phyloP scores from a whole-genome alignment of 441 rosid species.

The Theobroma grandiflorum region DNA sequence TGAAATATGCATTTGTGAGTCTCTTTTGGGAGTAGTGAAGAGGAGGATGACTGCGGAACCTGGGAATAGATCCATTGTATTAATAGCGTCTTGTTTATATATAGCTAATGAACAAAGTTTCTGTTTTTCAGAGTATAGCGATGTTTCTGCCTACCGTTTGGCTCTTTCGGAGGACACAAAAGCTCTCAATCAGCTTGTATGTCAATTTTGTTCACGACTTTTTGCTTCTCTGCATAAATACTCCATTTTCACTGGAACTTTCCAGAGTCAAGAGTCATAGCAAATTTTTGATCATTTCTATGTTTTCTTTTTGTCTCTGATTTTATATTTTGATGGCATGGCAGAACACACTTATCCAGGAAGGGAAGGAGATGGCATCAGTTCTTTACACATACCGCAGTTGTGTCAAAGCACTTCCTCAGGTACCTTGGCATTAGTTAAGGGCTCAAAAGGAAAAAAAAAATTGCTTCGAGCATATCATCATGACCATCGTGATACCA shows the following conservation, averaged over 20 bases:
- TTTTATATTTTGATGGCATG: slow-evolving; percentile 33
- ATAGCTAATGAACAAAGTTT: neutral
- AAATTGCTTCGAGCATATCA: neutral
- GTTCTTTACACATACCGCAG: slow-evolving; percentile 97
- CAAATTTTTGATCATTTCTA: neutral
- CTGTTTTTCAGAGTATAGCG: slow-evolving; percentile 74
- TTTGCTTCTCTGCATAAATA: slow-evolving; percentile 18
- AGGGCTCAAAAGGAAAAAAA: neutral
- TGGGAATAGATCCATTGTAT: slow-evolving; percentile 16
- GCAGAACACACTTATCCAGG: slow-evolving; percentile 92
- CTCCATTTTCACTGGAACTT: neutral
- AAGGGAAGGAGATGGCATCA: slow-evolving; percentile 98
- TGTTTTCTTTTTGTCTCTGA: slow-evolving; percentile 14
- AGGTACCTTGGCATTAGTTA: slow-evolving; percentile 56
- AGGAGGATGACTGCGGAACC: neutral
- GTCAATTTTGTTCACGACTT: slow-evolving; percentile 24
- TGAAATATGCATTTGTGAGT: neutral
- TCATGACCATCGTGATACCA: neutral
- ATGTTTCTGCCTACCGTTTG: slow-evolving; percentile 90
- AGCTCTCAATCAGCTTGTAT: slow-evolving; percentile 98
- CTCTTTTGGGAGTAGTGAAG: neutral
- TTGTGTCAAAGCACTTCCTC: slow-evolving; percentile 99
- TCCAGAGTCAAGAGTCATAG: neutral
- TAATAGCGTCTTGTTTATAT: neutral
- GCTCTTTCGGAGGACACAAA: slow-evolving; percentile 98